Base-by-base conservation (phyloP, 257 asterid species). In the Asclepias syriaca region DNA sequence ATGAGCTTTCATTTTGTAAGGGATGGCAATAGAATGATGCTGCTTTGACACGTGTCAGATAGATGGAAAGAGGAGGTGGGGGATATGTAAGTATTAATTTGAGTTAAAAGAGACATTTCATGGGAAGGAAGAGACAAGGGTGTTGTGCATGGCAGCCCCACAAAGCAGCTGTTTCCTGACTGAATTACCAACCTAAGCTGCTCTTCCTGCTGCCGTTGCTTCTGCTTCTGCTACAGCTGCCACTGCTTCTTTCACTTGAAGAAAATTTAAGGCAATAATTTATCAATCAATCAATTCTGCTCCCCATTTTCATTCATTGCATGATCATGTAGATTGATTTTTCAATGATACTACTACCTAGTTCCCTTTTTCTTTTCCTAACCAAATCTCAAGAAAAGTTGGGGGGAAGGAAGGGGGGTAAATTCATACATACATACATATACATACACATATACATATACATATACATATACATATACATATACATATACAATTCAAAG, bases 51-150 rank as follows among this genome's bases (percentile, higher is more conserved):
- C 37, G 16, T 57, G 64, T 57, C 64, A 57, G 8, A 22, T 57
- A 9, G 12, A 9, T 22, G 37, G 12, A 22, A 57, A 53, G 58
- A 5, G 37, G 14, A 55, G 7, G 63, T 5, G 56, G n/a, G 8
- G 7, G 10, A 24, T 29, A 6, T 29, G 48, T 7, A 43, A 43
- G 67, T 61, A 61, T 61, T 61, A 14, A 61, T 61, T 49, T 53
- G 63, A 65, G 56, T 32, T 75, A 78, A 80, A 80, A 84, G 85
- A 80, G 93, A 87, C 86, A 81, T 77, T 80, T 78, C 87, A 82
- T 76, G 66, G 65, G 83, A 74, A 77, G 83, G 87, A 65, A 84
- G 90, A 69, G 85, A 84, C 90, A 87, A 81, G 74, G 75, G 75
- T 70, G 85, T 71, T 72, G 82, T 71, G 82, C 48, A 45, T 75